A percentile compares a stretch with the other conserved stretches of the same genome.
phyloP scores from a whole-genome alignment of 306 rosid species.

The Vigna hirtella region DNA sequence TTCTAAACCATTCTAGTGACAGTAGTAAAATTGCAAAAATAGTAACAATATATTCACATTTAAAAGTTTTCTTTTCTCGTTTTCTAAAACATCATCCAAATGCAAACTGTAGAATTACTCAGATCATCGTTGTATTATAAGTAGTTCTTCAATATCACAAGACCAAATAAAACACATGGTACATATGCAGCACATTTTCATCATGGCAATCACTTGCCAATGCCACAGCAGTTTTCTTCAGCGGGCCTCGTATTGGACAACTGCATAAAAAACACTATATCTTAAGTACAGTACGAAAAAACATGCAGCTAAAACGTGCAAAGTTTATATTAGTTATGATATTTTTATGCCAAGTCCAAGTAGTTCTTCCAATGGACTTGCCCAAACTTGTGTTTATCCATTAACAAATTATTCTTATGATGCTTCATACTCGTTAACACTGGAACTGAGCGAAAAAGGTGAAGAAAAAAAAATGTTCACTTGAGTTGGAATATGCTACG shows the following conservation, averaged over 20 bases:
- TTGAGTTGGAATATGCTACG: too few species aligned
- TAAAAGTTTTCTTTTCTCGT: background rate
- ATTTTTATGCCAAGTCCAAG: too few species aligned
- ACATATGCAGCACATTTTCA: background rate
- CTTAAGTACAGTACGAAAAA: background rate
- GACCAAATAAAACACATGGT: background rate
- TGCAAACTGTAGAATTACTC: background rate
- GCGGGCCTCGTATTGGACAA: slow-evolving; percentile 59
- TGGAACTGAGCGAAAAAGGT: too few species aligned
- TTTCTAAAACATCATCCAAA: background rate
- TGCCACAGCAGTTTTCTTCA: slow-evolving; percentile 29
- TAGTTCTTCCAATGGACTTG: too few species aligned
- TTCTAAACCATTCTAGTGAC: background rate
- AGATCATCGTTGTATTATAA: background rate
- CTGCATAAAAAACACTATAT: slow-evolving; percentile 40
- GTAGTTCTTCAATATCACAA: background rate
- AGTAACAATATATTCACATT: background rate
- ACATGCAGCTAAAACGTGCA: background rate
- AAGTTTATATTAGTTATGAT: too few species aligned
- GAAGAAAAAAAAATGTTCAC: too few species aligned
- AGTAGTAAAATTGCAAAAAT: background rate
- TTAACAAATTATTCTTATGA: too few species aligned
- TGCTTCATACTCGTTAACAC: too few species aligned
- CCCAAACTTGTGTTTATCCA: too few species aligned
- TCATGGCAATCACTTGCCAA: background rate